Conservation (phyloP, 805 yeast species). For the Starmera caribaea region DNA sequence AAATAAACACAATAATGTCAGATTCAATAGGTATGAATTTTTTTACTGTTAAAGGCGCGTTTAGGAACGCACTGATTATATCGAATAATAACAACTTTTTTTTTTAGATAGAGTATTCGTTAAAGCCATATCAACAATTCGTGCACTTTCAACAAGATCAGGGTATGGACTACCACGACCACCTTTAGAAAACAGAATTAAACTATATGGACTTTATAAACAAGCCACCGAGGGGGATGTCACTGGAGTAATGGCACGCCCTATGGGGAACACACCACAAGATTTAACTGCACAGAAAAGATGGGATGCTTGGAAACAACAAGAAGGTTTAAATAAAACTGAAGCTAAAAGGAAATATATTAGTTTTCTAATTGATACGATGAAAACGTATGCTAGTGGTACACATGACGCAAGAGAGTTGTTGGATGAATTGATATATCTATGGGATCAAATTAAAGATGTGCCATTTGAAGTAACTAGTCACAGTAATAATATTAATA, state of each 20-base stretch:
- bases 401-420: constrained; percentile 58
- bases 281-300: constrained; percentile 62
- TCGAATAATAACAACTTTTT: background rate
- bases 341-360: constrained; percentile 73
- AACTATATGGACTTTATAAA: constrained; percentile 73
- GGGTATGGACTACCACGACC: constrained; percentile 66
- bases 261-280: constrained; percentile 48
- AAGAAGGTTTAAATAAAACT: constrained; percentile 54
- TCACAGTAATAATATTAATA: too few species aligned
- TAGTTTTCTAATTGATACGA: constrained; percentile 57
- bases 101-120: constrained; percentile 62
- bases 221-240: constrained; percentile 89
- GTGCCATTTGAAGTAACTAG: constrained; percentile 10
- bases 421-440: constrained; percentile 54
- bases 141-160: constrained; percentile 57
- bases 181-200: constrained; percentile 58
- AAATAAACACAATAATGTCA: constrained; percentile 25
- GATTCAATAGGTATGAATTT: constrained; percentile 35
- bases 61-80: too few species aligned
- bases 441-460: constrained; percentile 68
- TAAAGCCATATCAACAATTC: constrained; percentile 72
- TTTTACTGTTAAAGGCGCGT: too few species aligned
- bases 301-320: constrained; percentile 81
- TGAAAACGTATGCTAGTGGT: constrained; percentile 60
- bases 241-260: constrained; percentile 55